phyloP scores from a whole-genome alignment of 441 rosid species.

The Brassica hybrid region DNA sequence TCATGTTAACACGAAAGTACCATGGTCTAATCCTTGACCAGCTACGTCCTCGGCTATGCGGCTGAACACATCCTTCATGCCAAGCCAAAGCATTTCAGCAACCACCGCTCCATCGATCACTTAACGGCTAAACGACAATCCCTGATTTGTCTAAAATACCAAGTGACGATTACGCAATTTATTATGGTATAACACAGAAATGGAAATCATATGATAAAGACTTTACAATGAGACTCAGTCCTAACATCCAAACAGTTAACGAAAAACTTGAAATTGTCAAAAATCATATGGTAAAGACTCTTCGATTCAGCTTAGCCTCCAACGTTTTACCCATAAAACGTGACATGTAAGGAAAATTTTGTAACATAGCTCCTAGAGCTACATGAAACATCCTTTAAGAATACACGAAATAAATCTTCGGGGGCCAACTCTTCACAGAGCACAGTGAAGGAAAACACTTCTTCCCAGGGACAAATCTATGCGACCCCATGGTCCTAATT shows the following conservation, averaged over 20 bases:
- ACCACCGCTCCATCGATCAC: background rate
- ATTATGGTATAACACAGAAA: no score
- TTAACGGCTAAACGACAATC: background rate
- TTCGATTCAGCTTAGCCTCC: background rate
- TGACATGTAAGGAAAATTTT: no score
- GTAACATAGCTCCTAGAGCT: background rate
- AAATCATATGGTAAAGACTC: no score
- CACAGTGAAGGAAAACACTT: background rate
- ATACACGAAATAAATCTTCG: background rate
- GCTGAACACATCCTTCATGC: background rate
- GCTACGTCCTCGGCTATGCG: background rate
- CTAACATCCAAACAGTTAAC: background rate
- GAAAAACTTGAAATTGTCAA: no score
- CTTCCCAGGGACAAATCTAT: background rate
- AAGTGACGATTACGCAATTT: background rate
- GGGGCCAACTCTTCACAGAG: background rate
- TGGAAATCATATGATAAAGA: background rate
- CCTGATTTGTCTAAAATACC: background rate
- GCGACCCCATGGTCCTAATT: no score
- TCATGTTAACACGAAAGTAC: background rate
- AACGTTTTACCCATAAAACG: no score
- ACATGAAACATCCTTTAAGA: background rate
- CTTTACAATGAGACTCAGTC: background rate
- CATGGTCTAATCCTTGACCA: background rate
- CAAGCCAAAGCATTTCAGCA: background rate